Evolutionary conservation across 371 early-diverging fungal genomes (phyloP).

Genomic region (Mortierella sp.): DNA sequence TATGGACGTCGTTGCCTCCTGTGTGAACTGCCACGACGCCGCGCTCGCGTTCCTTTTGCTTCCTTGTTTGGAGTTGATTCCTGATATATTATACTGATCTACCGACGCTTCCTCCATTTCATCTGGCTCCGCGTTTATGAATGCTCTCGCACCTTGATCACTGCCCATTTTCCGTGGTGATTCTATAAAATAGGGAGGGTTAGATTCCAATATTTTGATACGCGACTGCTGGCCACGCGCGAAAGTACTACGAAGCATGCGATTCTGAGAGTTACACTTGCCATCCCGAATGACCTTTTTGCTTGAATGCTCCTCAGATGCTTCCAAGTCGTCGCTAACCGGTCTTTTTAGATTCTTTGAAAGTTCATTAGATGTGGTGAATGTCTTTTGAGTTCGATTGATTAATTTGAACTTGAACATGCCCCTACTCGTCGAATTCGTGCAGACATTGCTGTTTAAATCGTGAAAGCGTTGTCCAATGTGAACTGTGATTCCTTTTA

Average conservation of each 20-base stretch:
- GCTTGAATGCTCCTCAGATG: neutral
- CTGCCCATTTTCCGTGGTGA: too few relatives aligned
- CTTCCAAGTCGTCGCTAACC: neutral
- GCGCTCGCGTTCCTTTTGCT: neutral
- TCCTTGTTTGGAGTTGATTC: neutral
- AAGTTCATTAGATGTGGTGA: neutral
- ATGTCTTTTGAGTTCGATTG: neutral
- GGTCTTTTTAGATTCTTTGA: slow-evolving; percentile 1
- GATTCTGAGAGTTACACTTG: neutral
- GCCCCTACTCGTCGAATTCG: too few relatives aligned
- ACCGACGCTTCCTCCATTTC: neutral
- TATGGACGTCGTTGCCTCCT: neutral
- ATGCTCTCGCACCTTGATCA: neutral
- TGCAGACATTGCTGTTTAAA: too few relatives aligned
- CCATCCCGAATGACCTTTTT: neutral
- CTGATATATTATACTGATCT: neutral
- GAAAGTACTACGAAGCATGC: neutral
- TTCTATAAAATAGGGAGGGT: too few relatives aligned
- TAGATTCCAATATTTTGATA: too few relatives aligned
- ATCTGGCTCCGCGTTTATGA: neutral
- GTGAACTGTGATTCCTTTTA: too few relatives aligned
- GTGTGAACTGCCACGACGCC: neutral
- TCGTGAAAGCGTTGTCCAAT: too few relatives aligned
- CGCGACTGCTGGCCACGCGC: too few relatives aligned
- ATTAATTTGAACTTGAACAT: too few relatives aligned